A percentile compares a stretch with the other conserved stretches of the same genome.
Conservation (phyloP, 2,329 filamentous ascomycete genomes). For the Colletotrichum musicola region DNA sequence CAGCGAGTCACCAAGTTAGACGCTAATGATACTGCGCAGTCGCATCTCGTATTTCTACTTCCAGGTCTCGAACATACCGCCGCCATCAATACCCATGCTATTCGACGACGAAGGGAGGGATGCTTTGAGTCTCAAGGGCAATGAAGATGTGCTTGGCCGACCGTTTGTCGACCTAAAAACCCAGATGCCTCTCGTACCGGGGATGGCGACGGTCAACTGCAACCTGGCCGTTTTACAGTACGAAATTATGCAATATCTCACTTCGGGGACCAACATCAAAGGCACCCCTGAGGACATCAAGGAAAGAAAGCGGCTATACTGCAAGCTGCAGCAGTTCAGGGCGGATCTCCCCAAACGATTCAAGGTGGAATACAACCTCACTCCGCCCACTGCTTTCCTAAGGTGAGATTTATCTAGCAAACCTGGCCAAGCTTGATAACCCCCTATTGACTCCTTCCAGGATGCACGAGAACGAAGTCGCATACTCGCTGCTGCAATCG, state of each 20-base stretch:
- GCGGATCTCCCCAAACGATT: conserved; percentile 16
- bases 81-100: conserved; percentile 24
- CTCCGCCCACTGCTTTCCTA: conserved; percentile 24
- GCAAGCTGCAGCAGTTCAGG: conserved; percentile 22
- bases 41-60: conserved; percentile 34
- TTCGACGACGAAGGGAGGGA: conserved; percentile 28
- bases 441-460: background rate
- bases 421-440: no score
- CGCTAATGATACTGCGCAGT: background rate
- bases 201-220: conserved; percentile 24
- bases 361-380: conserved; percentile 23
- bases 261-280: conserved; percentile 24
- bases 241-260: conserved; percentile 32
- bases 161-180: background rate
- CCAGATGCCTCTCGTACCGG: conserved; percentile 5
- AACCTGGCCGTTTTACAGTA: conserved; percentile 26
- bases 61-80: conserved; percentile 21
- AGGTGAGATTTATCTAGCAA: background rate
- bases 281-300: conserved; percentile 16
- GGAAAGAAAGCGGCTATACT: conserved; percentile 17
- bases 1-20: background rate
- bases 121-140: conserved; percentile 15
- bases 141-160: conserved; percentile 29
- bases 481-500: conserved; percentile 25
- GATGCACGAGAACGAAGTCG: conserved; percentile 37